phyloP scores from a whole-genome alignment of 805 yeast genomes.

The Lachancea nothofagi region DNA sequence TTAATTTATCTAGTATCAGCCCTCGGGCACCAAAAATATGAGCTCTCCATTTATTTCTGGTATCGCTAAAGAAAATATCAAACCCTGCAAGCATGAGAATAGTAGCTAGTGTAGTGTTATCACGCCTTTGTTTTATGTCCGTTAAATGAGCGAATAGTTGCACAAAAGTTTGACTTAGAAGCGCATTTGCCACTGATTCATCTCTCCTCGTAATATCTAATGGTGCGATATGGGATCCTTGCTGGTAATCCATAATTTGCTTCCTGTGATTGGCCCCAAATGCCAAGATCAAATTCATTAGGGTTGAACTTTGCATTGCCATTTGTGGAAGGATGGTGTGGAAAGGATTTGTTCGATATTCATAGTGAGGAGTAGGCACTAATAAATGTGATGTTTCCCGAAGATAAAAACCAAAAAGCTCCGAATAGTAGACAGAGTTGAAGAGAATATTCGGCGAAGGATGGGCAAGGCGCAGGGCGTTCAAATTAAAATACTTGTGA shows the following conservation, averaged over 20 bases:
- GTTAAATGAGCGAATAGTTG: constrained; percentile 10
- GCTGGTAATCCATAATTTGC: constrained; percentile 3
- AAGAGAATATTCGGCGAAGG: constrained; percentile 5
- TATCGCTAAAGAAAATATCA: constrained; percentile 44
- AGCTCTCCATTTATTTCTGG: constrained; percentile 49
- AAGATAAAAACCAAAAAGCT: constrained; percentile 9
- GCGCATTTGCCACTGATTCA: constrained; percentile 5
- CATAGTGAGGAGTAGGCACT: constrained; percentile 5
- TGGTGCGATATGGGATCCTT: neutral
- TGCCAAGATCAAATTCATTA: constrained; percentile 52
- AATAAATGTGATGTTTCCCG: constrained; percentile 11
- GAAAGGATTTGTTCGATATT: constrained; percentile 49
- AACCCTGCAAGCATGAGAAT: constrained; percentile 55
- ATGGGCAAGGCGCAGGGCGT: neutral
- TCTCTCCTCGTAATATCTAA: constrained; percentile 1
- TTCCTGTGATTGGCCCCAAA: constrained; percentile 42
- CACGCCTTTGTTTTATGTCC: constrained; percentile 12
- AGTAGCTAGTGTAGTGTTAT: constrained; percentile 21
- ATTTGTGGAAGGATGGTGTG: constrained; percentile 57
- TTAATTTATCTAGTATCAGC: constrained; percentile 4
- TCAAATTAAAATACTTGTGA: neutral
- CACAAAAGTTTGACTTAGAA: constrained; percentile 10
- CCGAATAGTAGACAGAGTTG: constrained; percentile 3
- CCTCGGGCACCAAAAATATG: constrained; percentile 37
- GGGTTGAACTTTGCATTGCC: constrained; percentile 51